Evolutionary conservation across 2,329 filamentous ascomycete species (phyloP).

Genomic region (Clarireedia paspali): DNA sequence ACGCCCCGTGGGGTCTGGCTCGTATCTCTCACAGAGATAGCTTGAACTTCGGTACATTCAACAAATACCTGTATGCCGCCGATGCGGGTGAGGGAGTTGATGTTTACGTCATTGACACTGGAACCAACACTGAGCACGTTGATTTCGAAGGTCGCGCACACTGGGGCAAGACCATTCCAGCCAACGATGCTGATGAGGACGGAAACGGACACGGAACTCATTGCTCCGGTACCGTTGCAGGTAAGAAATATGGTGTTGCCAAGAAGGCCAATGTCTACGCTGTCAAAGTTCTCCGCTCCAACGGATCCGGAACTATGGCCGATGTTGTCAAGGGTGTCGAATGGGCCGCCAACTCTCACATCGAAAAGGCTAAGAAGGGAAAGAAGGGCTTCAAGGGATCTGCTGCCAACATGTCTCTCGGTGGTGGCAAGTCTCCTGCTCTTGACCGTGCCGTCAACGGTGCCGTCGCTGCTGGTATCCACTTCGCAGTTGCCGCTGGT

Average conservation of each 20-base stretch:
- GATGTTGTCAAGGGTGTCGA: constrained; percentile 98
- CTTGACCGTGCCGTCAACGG: constrained; percentile 92
- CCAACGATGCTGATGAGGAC: constrained; percentile 76
- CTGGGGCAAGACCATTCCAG: constrained; percentile 96
- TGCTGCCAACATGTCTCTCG: constrained; percentile 98
- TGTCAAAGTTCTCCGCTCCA: constrained; percentile 96
- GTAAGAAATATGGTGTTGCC: constrained; percentile 98
- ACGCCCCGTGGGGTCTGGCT: constrained; percentile 96
- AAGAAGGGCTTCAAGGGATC: constrained; percentile 97
- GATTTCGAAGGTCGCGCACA: constrained; percentile 94
- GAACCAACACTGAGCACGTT: constrained; percentile 87
- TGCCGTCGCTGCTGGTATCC: constrained; percentile 81
- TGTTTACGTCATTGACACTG: constrained; percentile 97
- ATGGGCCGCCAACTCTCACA: constrained; percentile 77
- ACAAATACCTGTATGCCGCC: constrained; percentile 91
- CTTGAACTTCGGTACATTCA: constrained; percentile 86
- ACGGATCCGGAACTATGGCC: constrained; percentile 96
- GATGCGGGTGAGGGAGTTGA: constrained; percentile 96
- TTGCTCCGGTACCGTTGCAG: constrained; percentile 95
- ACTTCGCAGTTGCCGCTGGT: constrained; percentile 96
- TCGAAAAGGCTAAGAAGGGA: constrained; percentile 71
- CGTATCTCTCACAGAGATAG: constrained; percentile 91
- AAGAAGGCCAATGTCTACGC: constrained; percentile 97
- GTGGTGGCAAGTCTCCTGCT: constrained; percentile 90
- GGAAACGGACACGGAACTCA: constrained; percentile 98